Evolutionary conservation across 75 land plant species (phyloP).

Genomic region (Adiantum capillusveneris): DNA sequence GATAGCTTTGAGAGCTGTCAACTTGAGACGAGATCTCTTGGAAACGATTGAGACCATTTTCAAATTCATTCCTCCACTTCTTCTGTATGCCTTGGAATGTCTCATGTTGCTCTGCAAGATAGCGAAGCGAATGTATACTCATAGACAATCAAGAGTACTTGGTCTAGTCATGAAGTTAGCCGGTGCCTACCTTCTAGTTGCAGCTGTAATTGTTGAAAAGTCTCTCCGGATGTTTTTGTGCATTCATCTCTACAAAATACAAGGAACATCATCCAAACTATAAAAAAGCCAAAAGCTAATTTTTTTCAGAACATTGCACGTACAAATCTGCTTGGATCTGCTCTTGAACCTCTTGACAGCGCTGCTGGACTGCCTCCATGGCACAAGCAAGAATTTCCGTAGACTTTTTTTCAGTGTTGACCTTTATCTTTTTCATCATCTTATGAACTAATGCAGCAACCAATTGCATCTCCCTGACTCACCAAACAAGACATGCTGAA

Average conservation of each 20-base stretch:
- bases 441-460: not conserved
- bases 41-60: not conserved
- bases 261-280: too few relatives aligned
- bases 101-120: not conserved
- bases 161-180: not conserved
- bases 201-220: not conserved
- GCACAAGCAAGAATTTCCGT: not conserved
- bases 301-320: not conserved
- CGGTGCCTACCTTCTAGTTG: conserved; percentile 1
- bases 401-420: not conserved
- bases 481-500: not conserved
- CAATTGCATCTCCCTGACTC: conserved; percentile 1
- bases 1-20: not conserved
- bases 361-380: not conserved
- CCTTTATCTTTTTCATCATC: not conserved
- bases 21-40: not conserved
- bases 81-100: not conserved
- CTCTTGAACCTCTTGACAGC: not conserved
- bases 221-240: not conserved
- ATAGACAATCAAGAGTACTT: not conserved
- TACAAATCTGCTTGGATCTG: conserved; percentile 3
- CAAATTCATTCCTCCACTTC: not conserved
- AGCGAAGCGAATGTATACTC: not conserved
- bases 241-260: not conserved
- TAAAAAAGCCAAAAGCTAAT: too few relatives aligned